Percentiles rank a stretch among this genome's conserved stretches.
Evolutionary conservation across 148 eudicot species (phyloP).

Genomic region (Spergularia marina): DNA sequence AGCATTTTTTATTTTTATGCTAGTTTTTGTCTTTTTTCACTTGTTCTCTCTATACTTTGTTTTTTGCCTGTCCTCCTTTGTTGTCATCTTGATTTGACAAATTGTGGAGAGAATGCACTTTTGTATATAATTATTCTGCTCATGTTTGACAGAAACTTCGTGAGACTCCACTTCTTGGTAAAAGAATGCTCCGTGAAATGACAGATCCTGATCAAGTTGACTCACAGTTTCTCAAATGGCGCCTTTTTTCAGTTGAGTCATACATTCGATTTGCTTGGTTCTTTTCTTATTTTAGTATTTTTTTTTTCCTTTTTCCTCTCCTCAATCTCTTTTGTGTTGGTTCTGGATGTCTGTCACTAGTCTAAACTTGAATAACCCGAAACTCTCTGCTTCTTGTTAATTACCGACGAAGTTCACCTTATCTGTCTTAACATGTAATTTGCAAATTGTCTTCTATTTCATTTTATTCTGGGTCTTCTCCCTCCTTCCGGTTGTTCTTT

Average conservation of each 20-base stretch:
- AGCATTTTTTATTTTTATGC: too few species aligned
- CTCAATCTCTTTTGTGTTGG: background rate
- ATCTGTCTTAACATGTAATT: background rate
- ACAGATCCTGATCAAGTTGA: constrained; percentile 48
- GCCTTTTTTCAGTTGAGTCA: constrained; percentile 52
- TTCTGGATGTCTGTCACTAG: background rate
- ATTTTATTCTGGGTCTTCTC: background rate
- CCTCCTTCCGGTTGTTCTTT: background rate
- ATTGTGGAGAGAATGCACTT: background rate
- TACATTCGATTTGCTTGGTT: background rate
- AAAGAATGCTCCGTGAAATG: constrained; percentile 37
- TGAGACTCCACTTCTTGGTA: constrained; percentile 37
- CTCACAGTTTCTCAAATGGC: constrained; percentile 35
- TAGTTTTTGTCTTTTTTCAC: background rate
- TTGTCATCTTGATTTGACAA: background rate
- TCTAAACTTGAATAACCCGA: background rate
- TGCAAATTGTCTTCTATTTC: background rate
- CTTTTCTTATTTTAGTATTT: too few species aligned
- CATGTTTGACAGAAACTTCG: constrained; percentile 37
- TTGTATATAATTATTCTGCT: background rate
- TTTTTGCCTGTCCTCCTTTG: too few species aligned
- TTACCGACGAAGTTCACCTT: too few species aligned
- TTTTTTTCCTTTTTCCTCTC: background rate
- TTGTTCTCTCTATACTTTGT: too few species aligned
- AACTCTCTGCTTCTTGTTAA: background rate